Conservation (phyloP, 192 early-diverging fungal species). For the Oehlia diaphana region DNA sequence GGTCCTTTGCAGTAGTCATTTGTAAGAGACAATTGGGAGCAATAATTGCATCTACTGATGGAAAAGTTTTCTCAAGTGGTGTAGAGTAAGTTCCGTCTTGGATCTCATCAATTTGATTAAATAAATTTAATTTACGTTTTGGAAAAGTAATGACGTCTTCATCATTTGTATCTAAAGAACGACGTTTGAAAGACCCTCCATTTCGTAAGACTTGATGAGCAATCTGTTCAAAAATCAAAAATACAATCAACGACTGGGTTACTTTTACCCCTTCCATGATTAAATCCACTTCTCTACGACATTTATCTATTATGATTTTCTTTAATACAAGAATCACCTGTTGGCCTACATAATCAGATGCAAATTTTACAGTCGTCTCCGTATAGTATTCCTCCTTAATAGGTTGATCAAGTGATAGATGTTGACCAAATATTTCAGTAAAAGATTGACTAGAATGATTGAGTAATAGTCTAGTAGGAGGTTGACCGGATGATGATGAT, state of each 20-base stretch:
- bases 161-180: background rate
- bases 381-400: background rate
- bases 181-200: background rate
- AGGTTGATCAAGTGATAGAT: too few relatives aligned
- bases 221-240: constrained; percentile 15
- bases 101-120: constrained; percentile 2
- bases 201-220: constrained; percentile 12
- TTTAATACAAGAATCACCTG: background rate
- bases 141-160: background rate
- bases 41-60: constrained; percentile 15
- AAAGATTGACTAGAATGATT: too few relatives aligned
- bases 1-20: background rate
- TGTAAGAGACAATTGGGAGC: constrained; percentile 2
- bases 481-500: too few relatives aligned
- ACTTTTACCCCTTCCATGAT: background rate
- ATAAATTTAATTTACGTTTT: background rate
- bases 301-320: background rate
- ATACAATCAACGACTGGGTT: background rate
- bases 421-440: too few relatives aligned
- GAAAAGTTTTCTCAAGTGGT: constrained; percentile 3
- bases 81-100: background rate
- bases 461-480: too few relatives aligned
- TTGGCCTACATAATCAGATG: constrained; percentile 1
- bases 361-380: background rate
- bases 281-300: rapidly evolving